Conservation (phyloP, 208 protist species). For the Leishmania braziliensis region DNA sequence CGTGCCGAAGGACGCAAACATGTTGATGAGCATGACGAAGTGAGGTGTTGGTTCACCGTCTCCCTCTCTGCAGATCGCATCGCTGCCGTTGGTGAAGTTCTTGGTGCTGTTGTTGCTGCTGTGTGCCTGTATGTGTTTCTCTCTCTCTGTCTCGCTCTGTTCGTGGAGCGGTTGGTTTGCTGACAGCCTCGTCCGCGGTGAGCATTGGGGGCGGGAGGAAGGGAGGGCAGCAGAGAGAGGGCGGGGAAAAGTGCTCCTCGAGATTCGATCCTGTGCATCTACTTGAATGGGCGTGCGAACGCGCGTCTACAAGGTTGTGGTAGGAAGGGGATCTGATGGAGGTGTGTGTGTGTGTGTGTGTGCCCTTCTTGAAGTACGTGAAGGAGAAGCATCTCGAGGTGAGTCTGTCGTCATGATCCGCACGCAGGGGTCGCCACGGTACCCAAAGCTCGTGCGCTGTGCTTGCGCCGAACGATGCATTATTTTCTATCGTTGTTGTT, state of each 20-base stretch:
- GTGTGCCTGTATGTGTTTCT: background rate
- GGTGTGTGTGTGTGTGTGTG: background rate
- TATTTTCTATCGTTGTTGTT: background rate
- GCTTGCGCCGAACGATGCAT: background rate
- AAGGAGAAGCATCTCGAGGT: background rate
- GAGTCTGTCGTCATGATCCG: background rate
- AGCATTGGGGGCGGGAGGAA: background rate
- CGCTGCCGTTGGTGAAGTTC: background rate
- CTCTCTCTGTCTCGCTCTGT: background rate
- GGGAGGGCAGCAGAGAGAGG: background rate
- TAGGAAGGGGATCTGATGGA: background rate
- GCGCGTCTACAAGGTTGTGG: background rate
- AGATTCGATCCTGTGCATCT: background rate
- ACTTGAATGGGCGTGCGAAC: background rate
- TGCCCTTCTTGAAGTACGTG: background rate
- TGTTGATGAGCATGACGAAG: slow-evolving; percentile 69
- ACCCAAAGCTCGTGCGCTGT: background rate
- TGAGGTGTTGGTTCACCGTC: background rate
- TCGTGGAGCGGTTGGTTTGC: background rate
- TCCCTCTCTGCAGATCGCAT: background rate
- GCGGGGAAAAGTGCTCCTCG: background rate
- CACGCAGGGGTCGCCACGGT: background rate
- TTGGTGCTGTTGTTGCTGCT: background rate
- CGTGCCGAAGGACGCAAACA: slow-evolving; percentile 65
- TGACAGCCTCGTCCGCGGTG: background rate